These are phyloP conservation scores for Mycoemilia scoparia DNA, from an alignment of 192 early-diverging fungal genomes.

Conservation along the genomic window DNA sequence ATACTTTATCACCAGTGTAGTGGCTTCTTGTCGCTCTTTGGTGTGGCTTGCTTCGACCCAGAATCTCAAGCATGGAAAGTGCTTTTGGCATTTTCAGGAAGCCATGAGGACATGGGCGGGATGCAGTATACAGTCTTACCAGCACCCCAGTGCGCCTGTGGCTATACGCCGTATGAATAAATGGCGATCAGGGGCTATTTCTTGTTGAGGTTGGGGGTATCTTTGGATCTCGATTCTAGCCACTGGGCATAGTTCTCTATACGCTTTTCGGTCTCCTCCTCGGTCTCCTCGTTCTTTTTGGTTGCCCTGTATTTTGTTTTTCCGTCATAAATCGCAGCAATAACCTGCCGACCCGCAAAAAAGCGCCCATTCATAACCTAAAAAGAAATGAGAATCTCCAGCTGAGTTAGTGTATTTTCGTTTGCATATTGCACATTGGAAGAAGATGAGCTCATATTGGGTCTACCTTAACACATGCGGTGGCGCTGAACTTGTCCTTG, in stretches of 20 bases:
- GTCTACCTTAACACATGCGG: conserved; percentile 66
- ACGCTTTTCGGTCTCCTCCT: conserved; percentile 55
- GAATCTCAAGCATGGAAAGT: too few relatives aligned
- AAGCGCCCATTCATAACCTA: conserved; percentile 81
- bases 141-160: too few relatives aligned
- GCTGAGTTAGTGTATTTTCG: neutral
- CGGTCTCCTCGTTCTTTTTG: conserved; percentile 16
- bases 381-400: neutral
- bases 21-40: too few relatives aligned
- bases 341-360: conserved; percentile 69
- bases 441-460: neutral
- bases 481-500: conserved; percentile 58
- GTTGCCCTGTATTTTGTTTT: conserved; percentile 54
- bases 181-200: too few relatives aligned
- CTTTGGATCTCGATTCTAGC: conserved; percentile 59
- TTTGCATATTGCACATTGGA: neutral
- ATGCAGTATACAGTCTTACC: too few relatives aligned
- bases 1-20: too few relatives aligned
- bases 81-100: too few relatives aligned
- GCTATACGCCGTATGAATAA: too few relatives aligned
- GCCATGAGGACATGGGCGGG: too few relatives aligned
- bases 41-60: too few relatives aligned
- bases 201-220: too few relatives aligned
- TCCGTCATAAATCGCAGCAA: conserved; percentile 64
- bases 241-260: conserved; percentile 77